Evolutionary conservation across 352 stramenopile genomes (phyloP), one percentile per base, ranked within the genome.

Genomic region (Phytophthora colocasiae): DNA sequence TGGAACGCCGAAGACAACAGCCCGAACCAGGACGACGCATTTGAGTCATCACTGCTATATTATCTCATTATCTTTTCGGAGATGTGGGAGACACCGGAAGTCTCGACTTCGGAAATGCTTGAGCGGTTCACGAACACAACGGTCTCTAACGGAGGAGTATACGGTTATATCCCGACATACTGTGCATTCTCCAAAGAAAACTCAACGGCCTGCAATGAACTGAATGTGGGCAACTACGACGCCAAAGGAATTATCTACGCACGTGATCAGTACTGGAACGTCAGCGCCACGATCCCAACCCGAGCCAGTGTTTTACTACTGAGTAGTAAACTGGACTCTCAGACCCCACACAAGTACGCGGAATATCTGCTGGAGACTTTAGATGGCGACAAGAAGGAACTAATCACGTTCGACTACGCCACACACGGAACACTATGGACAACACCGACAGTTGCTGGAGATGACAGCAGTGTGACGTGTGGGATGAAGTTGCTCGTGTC

Each of bases 21-120:
- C 11, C 14, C 38, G 14, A 6, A 9, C 29, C n/a, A 54, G 26
- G 47, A 54, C 24, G 8, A 14, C 22, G 46, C 77, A 1, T 69
- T 43, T 4, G 49, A 24, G 14, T 52, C 45, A 15, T 39, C 24
- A 1, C 15, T 85, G n/a, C 64, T 81, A 11, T 80, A 83, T 56
- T 64, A 83, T 34, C 50, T 81, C 15, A 68, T 85, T 27, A 59
- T 75, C 9, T 75, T 71, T 53, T 81, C 71, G 0, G 73, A 85
- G 53, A 75, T 83, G 58, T 85, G 75, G 73, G 67, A 77, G 22
- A 62, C 29, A 7, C 73, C 73, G 0, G 38, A 67, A 26, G 54
- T 58, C 10, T 53, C 26, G n/a, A 2, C 32, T 3, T 0, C 24
- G 2, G 39, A 34, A 10, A 47, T 82, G 39, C 6, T 34, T 0